Evolutionary conservation across 1,284 basidiomycete species (phyloP).

Genomic region (Microbotryum saponariae): DNA sequence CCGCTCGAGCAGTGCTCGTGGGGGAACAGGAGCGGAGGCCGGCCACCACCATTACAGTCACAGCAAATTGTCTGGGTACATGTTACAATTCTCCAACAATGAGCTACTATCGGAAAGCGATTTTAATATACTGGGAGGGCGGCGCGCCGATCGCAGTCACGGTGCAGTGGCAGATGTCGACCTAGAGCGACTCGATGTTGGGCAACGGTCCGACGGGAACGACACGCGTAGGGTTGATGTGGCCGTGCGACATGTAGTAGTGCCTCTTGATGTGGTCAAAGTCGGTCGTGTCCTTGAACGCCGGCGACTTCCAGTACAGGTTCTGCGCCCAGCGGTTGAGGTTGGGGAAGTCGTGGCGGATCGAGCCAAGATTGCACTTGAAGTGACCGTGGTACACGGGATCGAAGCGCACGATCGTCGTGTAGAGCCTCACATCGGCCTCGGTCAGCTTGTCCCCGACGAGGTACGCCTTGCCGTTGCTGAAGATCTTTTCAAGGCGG

Average conservation of each 20-base stretch:
- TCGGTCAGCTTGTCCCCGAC: conserved; percentile 77
- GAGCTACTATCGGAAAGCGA: too few species aligned
- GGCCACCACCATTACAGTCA: too few species aligned
- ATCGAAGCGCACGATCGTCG: conserved; percentile 64
- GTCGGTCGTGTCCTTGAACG: conserved; percentile 80
- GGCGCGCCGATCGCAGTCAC: too few species aligned
- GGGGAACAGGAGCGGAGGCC: too few species aligned
- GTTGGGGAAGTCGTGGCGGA: conserved; percentile 64
- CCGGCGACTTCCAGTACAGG: conserved; percentile 82
- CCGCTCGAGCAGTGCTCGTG: too few species aligned
- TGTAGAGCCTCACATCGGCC: conserved; percentile 66
- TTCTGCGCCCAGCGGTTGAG: conserved; percentile 69
- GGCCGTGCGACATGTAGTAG: conserved; percentile 67
- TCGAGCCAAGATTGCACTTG: conserved; percentile 75
- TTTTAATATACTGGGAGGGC: too few species aligned
- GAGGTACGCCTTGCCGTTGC: conserved; percentile 67
- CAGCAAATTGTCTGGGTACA: too few species aligned
- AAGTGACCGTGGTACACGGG: conserved; percentile 79
- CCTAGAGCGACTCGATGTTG: conserved; percentile 48
- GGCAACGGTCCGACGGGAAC: conserved; percentile 67
- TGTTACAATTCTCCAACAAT: too few species aligned
- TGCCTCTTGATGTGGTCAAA: conserved; percentile 61
- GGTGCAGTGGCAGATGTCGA: too few species aligned
- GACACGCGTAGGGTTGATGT: conserved; percentile 66
- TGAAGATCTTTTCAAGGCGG: conserved; percentile 66